Base-by-base conservation (phyloP, 2,329 filamentous ascomycete genomes). In the Tympanopsis confertula region DNA sequence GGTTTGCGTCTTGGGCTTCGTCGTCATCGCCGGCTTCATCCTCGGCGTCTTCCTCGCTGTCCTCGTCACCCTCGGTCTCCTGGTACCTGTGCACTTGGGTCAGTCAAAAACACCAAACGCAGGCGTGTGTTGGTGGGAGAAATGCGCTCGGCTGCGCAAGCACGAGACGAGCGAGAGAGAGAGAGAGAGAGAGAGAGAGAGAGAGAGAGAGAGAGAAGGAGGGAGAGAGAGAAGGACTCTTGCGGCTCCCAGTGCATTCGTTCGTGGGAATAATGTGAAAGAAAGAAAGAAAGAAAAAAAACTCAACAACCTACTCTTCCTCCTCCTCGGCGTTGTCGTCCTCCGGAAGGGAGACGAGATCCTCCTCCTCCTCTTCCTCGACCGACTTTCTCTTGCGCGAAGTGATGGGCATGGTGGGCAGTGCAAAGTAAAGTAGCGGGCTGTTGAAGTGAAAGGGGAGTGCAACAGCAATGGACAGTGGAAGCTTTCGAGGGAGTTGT, bases 341-440 rank as follows among this genome's bases (percentile, higher is more conserved):
- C 42, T 69, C 68, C 38, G 68, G 68, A 39, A 72, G 65, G 43
- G 68, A 69, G 43, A 72, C 63, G 22, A 72, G 66, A 57, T 71
- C 67, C 41, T 69, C 66, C 18, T 63, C 65, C 7, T 69, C 66
- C 18, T 63, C 65, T 7, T 26, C 22, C 7, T 26, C 22, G 7
- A 10, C 22, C 48, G 66, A 63, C 61, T 68, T 69, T 61, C 67
- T 66, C 66, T 71, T 71, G 50, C 68, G 67, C 49, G 60, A 55
- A 41, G 65, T 62, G 64, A 69, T 69, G 43, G 41, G 56, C 41
- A 26, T 37, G 41, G 28, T 35, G 19, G 42, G 36, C n/a, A n/a
- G n/a, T n/a, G n/a, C n/a, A n/a, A n/a, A n/a, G n/a, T n/a, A n/a
- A n/a, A n/a, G n/a, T n/a, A n/a, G n/a, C n/a, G n/a, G n/a, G n/a